phyloP scores from a whole-genome alignment of 2,329 filamentous ascomycete species.

The Exophiala aquamarina region DNA sequence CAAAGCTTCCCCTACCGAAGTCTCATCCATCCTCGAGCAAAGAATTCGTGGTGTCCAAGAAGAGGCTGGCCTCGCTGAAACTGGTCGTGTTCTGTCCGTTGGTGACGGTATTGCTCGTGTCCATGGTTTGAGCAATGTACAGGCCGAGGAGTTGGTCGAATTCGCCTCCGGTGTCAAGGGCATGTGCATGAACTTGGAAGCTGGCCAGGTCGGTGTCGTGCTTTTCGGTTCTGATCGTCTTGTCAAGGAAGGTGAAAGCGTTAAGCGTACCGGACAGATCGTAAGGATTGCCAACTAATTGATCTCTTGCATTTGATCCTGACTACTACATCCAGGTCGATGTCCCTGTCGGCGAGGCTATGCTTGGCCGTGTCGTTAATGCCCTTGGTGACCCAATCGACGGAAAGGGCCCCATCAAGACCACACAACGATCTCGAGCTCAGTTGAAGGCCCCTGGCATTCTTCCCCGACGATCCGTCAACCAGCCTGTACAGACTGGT shows the following conservation, averaged over 20 bases:
- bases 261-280: conserved; percentile 99
- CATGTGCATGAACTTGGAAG: conserved; percentile 99
- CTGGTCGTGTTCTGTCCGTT: conserved; percentile 96
- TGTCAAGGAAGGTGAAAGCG: conserved; percentile 98
- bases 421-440: conserved; percentile 88
- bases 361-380: conserved; percentile 97
- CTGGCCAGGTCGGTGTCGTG: conserved; percentile 99
- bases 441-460: conserved; percentile 99
- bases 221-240: conserved; percentile 99
- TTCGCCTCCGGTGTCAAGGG: conserved; percentile 99
- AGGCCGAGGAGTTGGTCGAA: conserved; percentile 99
- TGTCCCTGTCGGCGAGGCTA: conserved; percentile 85
- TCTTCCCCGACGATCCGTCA: conserved; percentile 93
- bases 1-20: conserved; percentile 95
- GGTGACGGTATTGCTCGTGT: conserved; percentile 99
- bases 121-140: conserved; percentile 99
- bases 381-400: conserved; percentile 99
- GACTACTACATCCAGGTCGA: conserved; percentile 67
- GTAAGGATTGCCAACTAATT: conserved; percentile 66
- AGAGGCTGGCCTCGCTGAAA: conserved; percentile 95
- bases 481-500: conserved; percentile 98
- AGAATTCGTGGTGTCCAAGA: conserved; percentile 98
- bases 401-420: conserved; percentile 95
- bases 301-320: too few relatives aligned
- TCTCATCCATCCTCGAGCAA: conserved; percentile 99